Evolutionary conservation across 1,139 yeast species (phyloP).

Genomic region (Candida tunisiensis): DNA sequence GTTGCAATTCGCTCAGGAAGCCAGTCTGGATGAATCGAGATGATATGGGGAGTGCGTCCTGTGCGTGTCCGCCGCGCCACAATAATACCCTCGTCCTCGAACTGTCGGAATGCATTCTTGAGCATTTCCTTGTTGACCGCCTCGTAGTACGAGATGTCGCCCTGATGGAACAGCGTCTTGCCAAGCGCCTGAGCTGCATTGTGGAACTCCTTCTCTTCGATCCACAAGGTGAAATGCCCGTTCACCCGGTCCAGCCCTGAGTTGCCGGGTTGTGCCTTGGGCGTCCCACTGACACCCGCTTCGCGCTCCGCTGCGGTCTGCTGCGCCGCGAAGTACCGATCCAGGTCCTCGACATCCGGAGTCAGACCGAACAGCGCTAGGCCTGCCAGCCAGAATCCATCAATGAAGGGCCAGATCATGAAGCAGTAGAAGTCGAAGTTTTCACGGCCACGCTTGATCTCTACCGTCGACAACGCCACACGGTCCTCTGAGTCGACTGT

Average conservation of each 20-base stretch:
- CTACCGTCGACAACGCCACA: conserved; percentile 15
- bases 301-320: neutral
- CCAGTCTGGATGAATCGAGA: conserved; percentile 9
- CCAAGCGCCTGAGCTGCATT: conserved; percentile 22
- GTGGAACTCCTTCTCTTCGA: conserved; percentile 15
- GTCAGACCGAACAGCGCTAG: conserved; percentile 21
- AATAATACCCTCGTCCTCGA: conserved; percentile 20
- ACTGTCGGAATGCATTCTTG: conserved; percentile 20
- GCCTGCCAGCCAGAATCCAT: conserved; percentile 26
- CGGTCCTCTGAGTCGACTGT: conserved; percentile 4
- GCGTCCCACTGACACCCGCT: too few species aligned
- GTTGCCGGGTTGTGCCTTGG: too few species aligned
- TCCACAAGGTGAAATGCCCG: too few species aligned
- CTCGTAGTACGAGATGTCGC: conserved; percentile 24
- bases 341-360: conserved; percentile 9
- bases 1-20: conserved; percentile 5
- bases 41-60: conserved; percentile 6
- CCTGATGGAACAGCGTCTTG: conserved; percentile 25
- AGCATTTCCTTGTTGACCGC: conserved; percentile 25
- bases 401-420: conserved; percentile 27
- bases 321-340: conserved; percentile 1
- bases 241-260: too few species aligned
- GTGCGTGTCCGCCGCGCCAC: conserved; percentile 6
- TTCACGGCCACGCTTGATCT: conserved; percentile 18
- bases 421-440: conserved; percentile 25